Base-by-base conservation (phyloP, 345 rosid species). In the Pelargonium nanum region DNA sequence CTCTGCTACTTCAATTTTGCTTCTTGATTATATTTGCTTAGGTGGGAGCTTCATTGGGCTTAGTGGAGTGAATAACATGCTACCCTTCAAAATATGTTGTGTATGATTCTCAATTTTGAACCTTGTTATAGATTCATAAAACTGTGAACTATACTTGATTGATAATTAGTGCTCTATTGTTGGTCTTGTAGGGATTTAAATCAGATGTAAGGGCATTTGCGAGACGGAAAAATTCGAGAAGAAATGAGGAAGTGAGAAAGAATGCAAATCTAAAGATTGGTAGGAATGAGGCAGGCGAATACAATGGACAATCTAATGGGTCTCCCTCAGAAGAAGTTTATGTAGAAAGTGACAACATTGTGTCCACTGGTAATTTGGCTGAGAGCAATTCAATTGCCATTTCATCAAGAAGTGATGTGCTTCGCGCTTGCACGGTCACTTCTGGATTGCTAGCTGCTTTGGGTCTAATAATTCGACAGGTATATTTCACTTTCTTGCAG, bases 401-500 rank as follows among this genome's bases (percentile, higher is more conserved):
- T 17, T 78, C 91, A 74, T 75, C 90, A 4, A 80, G 94, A 67
- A 74, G 78, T 58, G 75, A 74, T 68, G 97, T 89, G 65, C 91
- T 93, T 75, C 83, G 75, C 68, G 87, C 97, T 0, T 93, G 99
- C 56, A 64, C 68, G 8, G 58, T 81, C 66, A 87, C 97, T 57
- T 89, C 94, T 20, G 94, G 91, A 32, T 69, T 78, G 19, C 74
- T 93, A 59, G 78, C 89, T 71, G 88, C 83, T 66, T 62, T 85
- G 52, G 94, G 88, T 61, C 22, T 80, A 23, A 63, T 83, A 59
- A 72, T 87, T 74, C 77, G 99, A 59, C 83, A 84, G 94, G 94
- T 89, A 22, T 13, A 53, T 22, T 23, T 19, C 26, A 2, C 0
- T 16, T 40, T 13, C 24, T 21, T 57, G 15, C 34, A 20, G 3